Conservation (phyloP, 192 early-diverging fungal genomes). For the Podila epicladia region DNA sequence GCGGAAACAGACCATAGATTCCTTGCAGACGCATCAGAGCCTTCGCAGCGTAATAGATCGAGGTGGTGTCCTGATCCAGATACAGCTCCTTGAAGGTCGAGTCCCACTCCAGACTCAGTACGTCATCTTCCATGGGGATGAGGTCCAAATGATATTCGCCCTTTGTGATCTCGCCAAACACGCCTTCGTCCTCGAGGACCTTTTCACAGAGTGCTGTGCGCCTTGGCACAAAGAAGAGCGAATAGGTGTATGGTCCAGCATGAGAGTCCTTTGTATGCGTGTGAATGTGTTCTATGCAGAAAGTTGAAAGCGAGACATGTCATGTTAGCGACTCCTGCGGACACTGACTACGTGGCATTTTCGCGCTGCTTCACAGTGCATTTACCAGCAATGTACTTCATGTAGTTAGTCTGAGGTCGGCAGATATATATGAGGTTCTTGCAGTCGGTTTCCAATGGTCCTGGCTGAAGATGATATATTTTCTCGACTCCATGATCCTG, state of each 20-base stretch:
- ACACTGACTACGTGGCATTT: neutral
- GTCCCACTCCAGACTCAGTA: slow-evolving; percentile 90
- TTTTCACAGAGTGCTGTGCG: slow-evolving; percentile 92
- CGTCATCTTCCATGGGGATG: slow-evolving; percentile 90
- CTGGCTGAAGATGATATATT: slow-evolving; percentile 85
- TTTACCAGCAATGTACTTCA: slow-evolving; percentile 86
- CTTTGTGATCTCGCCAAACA: slow-evolving; percentile 86
- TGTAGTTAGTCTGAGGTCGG: slow-evolving; percentile 79
- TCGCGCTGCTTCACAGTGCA: neutral
- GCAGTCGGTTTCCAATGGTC: slow-evolving; percentile 73
- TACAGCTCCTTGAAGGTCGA: slow-evolving; percentile 85
- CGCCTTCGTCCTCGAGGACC: slow-evolving; percentile 93
- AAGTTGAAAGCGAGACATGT: slow-evolving; percentile 4
- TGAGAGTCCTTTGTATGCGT: slow-evolving; percentile 16
- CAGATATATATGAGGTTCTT: slow-evolving; percentile 86
- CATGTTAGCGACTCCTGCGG: neutral
- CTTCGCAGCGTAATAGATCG: slow-evolving; percentile 76
- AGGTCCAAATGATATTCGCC: slow-evolving; percentile 92
- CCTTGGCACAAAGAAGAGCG: slow-evolving; percentile 89
- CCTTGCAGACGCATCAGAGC: slow-evolving; percentile 92
- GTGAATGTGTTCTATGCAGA: slow-evolving; percentile 35
- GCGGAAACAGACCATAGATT: slow-evolving; percentile 89
- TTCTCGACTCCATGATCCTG: slow-evolving; percentile 97
- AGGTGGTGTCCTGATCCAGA: slow-evolving; percentile 81
- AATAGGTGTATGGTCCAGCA: slow-evolving; percentile 59